Conservation (phyloP, 306 rosid genomes). For the Trifolium subterraneum region DNA sequence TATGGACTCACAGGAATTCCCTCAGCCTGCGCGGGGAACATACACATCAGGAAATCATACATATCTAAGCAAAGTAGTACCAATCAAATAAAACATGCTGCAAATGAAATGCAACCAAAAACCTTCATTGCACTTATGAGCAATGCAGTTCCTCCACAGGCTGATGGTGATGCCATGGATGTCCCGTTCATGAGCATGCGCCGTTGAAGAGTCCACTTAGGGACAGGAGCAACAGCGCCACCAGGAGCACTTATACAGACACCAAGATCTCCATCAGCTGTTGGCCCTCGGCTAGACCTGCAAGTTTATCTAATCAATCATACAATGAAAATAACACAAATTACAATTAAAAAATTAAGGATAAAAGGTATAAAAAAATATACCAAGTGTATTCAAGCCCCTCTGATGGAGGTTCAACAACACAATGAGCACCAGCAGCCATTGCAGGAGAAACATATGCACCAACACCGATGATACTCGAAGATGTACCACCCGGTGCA, state of each 20-base stretch:
- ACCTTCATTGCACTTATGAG: conserved; percentile 98
- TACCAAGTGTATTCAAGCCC: conserved; percentile 99
- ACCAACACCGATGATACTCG: conserved; percentile 93
- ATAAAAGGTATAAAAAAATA: conserved; percentile 30
- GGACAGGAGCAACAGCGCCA: conserved; percentile 99
- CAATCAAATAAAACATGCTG: conserved; percentile 38
- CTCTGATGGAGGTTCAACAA: conserved; percentile 88
- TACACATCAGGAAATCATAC: conserved; percentile 36
- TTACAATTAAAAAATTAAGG: conserved; percentile 26
- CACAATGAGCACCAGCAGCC: conserved; percentile 99
- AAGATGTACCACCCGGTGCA: conserved; percentile 98
- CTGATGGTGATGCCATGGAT: conserved; percentile 98
- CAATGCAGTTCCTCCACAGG: conserved; percentile 96
- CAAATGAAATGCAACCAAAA: conserved; percentile 36
- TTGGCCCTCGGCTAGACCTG: conserved; percentile 99
- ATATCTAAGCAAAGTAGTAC: conserved; percentile 25
- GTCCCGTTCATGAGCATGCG: conserved; percentile 99
- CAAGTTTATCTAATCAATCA: conserved; percentile 40
- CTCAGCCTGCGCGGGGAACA: conserved; percentile 71
- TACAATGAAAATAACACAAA: conserved; percentile 30
- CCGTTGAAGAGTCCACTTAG: conserved; percentile 96
- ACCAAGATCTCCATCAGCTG: conserved; percentile 97
- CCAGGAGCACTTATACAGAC: conserved; percentile 97
- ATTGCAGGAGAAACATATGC: conserved; percentile 97
- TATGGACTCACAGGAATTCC: conserved; percentile 90